Conservation (phyloP, 2,329 filamentous ascomycete species). For the Pseudocercospora ulei region DNA sequence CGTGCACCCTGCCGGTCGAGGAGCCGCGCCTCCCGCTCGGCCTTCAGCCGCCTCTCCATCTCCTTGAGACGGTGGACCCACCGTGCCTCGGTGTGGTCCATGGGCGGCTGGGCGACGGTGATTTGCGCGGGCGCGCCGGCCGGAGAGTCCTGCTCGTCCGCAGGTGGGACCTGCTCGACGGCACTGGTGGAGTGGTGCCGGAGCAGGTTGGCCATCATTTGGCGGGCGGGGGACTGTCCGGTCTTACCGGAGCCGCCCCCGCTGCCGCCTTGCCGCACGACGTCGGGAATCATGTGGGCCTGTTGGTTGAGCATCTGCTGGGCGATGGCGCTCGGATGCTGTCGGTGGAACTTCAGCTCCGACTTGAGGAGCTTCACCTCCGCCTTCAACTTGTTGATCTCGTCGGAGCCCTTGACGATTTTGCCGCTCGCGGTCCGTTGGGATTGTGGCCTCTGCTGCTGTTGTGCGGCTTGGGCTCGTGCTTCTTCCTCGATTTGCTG, state of each 20-base stretch:
- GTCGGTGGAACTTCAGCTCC: constrained; percentile 56
- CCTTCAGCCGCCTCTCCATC: constrained; percentile 77
- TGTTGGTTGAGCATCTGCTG: constrained; percentile 32
- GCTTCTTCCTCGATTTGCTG: constrained; percentile 18
- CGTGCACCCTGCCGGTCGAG: constrained; percentile 76
- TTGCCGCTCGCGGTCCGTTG: constrained; percentile 36
- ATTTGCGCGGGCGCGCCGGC: constrained; percentile 41
- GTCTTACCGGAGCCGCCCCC: constrained; percentile 16
- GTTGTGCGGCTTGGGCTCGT: constrained; percentile 18
- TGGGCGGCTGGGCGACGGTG: constrained; percentile 32
- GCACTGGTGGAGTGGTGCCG: constrained; percentile 48
- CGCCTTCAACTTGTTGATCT: constrained; percentile 50
- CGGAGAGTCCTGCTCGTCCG: constrained; percentile 12
- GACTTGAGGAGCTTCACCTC: constrained; percentile 53
- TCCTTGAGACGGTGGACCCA: constrained; percentile 82
- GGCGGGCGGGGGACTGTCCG: constrained; percentile 33
- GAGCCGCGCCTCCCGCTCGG: constrained; percentile 75
- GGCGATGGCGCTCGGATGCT: constrained; percentile 32
- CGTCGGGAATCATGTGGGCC: constrained; percentile 22
- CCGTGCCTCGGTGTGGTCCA: constrained; percentile 54
- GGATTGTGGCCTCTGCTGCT: constrained; percentile 21
- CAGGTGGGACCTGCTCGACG: constrained; percentile 37
- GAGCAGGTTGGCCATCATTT: constrained; percentile 45
- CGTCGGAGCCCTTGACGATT: constrained; percentile 40
- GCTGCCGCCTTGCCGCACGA: constrained; percentile 20